These are phyloP conservation scores for Kodamaea alishanica DNA, from an alignment of 1,139 yeast species.

Conservation along the genomic window DNA sequence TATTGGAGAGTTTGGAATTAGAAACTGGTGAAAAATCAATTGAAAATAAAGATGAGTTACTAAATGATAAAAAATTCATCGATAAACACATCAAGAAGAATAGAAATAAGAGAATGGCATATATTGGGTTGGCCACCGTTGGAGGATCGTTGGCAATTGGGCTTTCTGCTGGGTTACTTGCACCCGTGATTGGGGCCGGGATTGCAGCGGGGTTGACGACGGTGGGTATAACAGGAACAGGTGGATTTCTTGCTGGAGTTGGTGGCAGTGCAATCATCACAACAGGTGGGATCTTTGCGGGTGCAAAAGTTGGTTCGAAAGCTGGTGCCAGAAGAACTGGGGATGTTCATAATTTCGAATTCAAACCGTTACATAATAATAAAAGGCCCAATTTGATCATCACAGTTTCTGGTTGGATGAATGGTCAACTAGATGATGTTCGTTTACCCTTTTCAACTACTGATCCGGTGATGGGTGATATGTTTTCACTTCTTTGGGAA, in stretches of 20 bases:
- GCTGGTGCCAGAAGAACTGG: slow-evolving; percentile 90
- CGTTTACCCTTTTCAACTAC: slow-evolving; percentile 93
- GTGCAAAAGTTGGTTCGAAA: slow-evolving; percentile 80
- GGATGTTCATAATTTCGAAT: slow-evolving; percentile 89
- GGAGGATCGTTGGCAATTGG: slow-evolving; percentile 97
- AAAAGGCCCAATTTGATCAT: slow-evolving; percentile 81
- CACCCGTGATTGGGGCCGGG: slow-evolving; percentile 98
- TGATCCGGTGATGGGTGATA: slow-evolving; percentile 97
- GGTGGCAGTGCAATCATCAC: slow-evolving; percentile 97
- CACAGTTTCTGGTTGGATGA: slow-evolving; percentile 99
- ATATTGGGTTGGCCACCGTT: slow-evolving; percentile 92
- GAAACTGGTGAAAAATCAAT: slow-evolving; percentile 58
- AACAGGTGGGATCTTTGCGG: slow-evolving; percentile 85
- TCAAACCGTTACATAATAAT: slow-evolving; percentile 87
- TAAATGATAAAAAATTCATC: slow-evolving; percentile 72
- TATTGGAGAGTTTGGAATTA: slow-evolving; percentile 85
- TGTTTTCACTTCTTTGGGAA: slow-evolving; percentile 91
- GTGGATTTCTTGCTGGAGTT: slow-evolving; percentile 90
- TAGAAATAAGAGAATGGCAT: slow-evolving; percentile 66
- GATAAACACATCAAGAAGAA: slow-evolving; percentile 66
- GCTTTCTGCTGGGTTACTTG: slow-evolving; percentile 88
- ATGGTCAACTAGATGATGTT: slow-evolving; percentile 92
- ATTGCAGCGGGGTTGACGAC: slow-evolving; percentile 96
- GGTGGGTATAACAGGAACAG: slow-evolving; percentile 87
- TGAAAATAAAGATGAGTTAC: slow-evolving; percentile 60